A percentile compares a stretch with the other conserved stretches of the same genome.
Conservation (phyloP, 345 rosid genomes). For the Eutrema heterophyllum region DNA sequence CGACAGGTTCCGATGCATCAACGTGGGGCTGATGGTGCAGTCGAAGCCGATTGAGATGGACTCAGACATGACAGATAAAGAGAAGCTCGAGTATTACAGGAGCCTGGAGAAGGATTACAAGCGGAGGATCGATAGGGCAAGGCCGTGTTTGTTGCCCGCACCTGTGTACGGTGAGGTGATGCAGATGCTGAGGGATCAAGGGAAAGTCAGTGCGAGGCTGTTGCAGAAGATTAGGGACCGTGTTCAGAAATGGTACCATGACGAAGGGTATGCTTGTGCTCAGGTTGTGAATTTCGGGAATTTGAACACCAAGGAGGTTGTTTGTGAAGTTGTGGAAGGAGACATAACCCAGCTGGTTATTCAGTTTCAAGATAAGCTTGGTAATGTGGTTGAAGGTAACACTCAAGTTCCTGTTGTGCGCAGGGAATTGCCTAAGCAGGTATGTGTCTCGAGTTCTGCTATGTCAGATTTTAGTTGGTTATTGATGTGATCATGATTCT, state of each 20-base stretch:
- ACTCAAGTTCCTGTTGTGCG: slow-evolving; percentile 71
- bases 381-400: slow-evolving; percentile 91
- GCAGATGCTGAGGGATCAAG: slow-evolving; percentile 70
- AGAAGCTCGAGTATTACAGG: slow-evolving; percentile 77
- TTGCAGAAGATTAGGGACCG: slow-evolving; percentile 92
- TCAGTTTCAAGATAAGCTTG: slow-evolving; percentile 93
- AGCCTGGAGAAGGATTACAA: slow-evolving; percentile 87
- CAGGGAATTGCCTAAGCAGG: slow-evolving; percentile 87
- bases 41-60: slow-evolving; percentile 90
- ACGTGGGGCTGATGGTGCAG: slow-evolving; percentile 81
- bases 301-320: slow-evolving; percentile 88
- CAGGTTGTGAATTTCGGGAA: slow-evolving; percentile 97
- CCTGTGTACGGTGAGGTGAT: slow-evolving; percentile 57
- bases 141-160: slow-evolving; percentile 71
- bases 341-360: slow-evolving; percentile 77
- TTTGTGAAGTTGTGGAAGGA: slow-evolving; percentile 98
- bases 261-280: slow-evolving; percentile 96
- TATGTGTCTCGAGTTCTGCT: slow-evolving; percentile 16
- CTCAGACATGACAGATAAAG: slow-evolving; percentile 93
- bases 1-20: slow-evolving; percentile 77
- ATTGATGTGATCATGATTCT: background rate
- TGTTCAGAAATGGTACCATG: slow-evolving; percentile 96
- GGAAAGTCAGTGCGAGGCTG: slow-evolving; percentile 84
- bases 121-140: slow-evolving; percentile 71
- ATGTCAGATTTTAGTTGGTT: background rate